A percentile compares a stretch with the other conserved stretches of the same genome.
Conservation (phyloP, 2,329 filamentous ascomycete genomes). For the Pyricularia pennisetigena region DNA sequence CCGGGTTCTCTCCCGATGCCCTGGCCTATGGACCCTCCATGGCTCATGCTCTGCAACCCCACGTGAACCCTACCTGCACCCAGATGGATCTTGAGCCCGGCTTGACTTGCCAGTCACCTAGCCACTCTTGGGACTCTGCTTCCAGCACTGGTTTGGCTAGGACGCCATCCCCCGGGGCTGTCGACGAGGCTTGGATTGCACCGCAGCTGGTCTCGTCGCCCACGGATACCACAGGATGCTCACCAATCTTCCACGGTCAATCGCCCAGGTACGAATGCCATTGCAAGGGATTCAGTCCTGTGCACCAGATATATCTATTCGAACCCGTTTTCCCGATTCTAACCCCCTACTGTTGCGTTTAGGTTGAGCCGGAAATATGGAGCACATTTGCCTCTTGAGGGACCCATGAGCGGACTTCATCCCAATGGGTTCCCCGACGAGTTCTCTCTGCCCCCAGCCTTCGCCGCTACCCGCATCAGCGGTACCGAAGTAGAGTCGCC, state of each 20-base stretch:
- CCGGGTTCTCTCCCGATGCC: constrained; percentile 32
- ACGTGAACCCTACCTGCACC: constrained; percentile 39
- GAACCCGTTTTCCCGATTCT: background rate
- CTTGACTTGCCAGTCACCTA: constrained; percentile 38
- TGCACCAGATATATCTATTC: background rate
- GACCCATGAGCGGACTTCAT: constrained; percentile 6
- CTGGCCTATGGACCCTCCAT: constrained; percentile 30
- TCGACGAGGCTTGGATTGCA: constrained; percentile 36
- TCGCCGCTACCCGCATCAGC: constrained; percentile 11
- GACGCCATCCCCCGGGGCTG: constrained; percentile 36
- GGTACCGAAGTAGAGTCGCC: constrained; percentile 26
- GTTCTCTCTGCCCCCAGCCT: constrained; percentile 28
- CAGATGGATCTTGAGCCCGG: constrained; percentile 43
- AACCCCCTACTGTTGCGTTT: background rate
- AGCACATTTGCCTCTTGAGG: constrained; percentile 7
- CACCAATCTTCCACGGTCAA: constrained; percentile 37
- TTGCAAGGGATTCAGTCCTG: constrained; percentile 2
- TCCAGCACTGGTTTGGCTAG: constrained; percentile 39
- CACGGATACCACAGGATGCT: constrained; percentile 35
- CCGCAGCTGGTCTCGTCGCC: constrained; percentile 28
- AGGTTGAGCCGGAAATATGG: constrained; percentile 29
- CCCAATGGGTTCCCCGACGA: constrained; percentile 26
- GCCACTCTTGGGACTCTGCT: constrained; percentile 40
- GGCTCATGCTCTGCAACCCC: constrained; percentile 32
- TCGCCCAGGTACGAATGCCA: constrained; percentile 39